A percentile compares a stretch with the other conserved stretches of the same genome.
These are phyloP conservation scores for Termitomyces sp. DNA, from an alignment of 768 basidiomycete genomes.

Conservation along the genomic window DNA sequence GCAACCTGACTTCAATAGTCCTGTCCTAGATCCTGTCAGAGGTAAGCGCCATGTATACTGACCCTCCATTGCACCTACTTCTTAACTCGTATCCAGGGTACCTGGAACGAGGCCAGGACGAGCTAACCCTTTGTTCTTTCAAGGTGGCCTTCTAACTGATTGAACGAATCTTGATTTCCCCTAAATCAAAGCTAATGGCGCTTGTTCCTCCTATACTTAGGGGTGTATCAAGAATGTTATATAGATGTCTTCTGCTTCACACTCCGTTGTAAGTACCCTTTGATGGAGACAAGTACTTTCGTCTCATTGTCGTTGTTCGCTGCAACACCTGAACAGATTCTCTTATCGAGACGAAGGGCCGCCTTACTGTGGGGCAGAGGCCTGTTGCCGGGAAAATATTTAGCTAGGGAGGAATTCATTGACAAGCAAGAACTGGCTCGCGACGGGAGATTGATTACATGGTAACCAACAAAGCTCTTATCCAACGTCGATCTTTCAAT, in stretches of 20 bases:
- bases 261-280: background rate
- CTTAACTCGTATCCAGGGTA: too few relatives aligned
- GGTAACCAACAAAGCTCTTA: background rate
- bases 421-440: conserved; percentile 36
- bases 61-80: too few relatives aligned
- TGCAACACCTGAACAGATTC: conserved; percentile 41
- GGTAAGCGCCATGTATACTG: too few relatives aligned
- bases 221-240: background rate
- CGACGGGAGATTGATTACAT: conserved; percentile 33
- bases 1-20: too few relatives aligned
- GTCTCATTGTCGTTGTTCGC: conserved; percentile 35
- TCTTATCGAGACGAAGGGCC: conserved; percentile 32
- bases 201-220: background rate
- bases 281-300: background rate
- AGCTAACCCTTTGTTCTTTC: too few relatives aligned
- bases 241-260: background rate
- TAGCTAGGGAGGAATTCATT: conserved; percentile 32
- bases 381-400: conserved; percentile 37
- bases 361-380: conserved; percentile 37
- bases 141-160: background rate
- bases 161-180: background rate
- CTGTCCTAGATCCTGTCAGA: too few relatives aligned
- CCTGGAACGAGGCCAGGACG: too few relatives aligned
- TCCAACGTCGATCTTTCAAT: background rate
- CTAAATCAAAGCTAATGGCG: background rate